Evolutionary conservation across 2,329 filamentous ascomycete species (phyloP), one percentile per base, ranked within the genome.

Genomic region (Penicillium occitanis): DNA sequence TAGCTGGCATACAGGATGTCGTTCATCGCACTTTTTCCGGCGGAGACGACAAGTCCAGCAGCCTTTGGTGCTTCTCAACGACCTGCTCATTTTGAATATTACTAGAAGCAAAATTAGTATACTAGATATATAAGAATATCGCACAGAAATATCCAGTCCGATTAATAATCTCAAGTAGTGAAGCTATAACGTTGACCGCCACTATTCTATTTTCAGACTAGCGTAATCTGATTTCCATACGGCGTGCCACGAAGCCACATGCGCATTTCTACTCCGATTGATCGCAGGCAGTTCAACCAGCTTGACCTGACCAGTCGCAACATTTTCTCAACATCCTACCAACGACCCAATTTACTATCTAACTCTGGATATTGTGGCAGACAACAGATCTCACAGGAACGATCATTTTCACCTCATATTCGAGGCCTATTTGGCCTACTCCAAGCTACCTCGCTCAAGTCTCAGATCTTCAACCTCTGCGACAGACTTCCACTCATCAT

Each of bases 11-110:
- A 82, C 77, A 19, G 86, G 83, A 73, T 88, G 88, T 69, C 83
- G 84, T 75, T 90, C 88, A 71, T 90, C 88, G 73, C 88, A 90
- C 81, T 90, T 90, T 81, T 90, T 90, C 70, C 88, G 79, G 74
- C 88, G 85, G 70, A 90, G 77, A 69, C 88, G 84, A 77, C 88
- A 90, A 72, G 87, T 90, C 76, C 87, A 90, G 80, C 87, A 89
- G 65, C 87, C 88, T 57, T 40, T 57, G 30, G 30, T 57, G 33
- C 53, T 57, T 40, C 53, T 57, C 33, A 57, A 22, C 8, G n/a
- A 22, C 5, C 53, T n/a, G 19, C 53, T 37, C 53, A 57, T 57
- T 8, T 5, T 37, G 48, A 11, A 1, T 8, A 53, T 11, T 33
- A 3, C 7, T 13, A 11, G n/a, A 30, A 3, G 13, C 14, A n/a